A percentile compares a stretch with the other conserved stretches of the same genome.
Evolutionary conservation across 768 basidiomycete species (phyloP).

Genomic region (Cystofilobasidium bisporidii): DNA sequence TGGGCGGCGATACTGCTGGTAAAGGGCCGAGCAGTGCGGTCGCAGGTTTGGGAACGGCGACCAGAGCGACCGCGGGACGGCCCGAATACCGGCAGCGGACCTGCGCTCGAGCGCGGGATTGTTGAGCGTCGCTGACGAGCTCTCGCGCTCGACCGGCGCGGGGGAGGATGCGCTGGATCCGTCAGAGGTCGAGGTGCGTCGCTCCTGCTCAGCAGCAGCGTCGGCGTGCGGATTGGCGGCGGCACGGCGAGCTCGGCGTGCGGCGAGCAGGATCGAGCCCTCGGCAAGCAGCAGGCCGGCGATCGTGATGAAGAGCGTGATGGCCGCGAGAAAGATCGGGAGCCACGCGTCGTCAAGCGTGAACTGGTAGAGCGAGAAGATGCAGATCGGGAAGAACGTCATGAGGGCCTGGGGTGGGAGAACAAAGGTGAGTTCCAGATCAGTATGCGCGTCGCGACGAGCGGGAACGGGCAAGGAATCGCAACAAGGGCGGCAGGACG

Average conservation of each 20-base stretch:
- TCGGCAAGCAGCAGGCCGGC: conserved; percentile 41
- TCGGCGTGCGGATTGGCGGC: neutral
- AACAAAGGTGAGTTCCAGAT: neutral
- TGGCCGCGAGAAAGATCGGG: conserved; percentile 64
- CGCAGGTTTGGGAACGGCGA: conserved; percentile 24
- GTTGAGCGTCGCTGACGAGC: neutral
- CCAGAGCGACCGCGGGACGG: conserved; percentile 12
- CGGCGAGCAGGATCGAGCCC: conserved; percentile 20
- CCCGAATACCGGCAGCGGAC: neutral
- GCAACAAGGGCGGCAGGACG: conserved; percentile 10
- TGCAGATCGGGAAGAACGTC: conserved; percentile 56
- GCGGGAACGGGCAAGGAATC: neutral
- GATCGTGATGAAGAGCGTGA: conserved; percentile 52
- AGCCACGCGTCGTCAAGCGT: conserved; percentile 81
- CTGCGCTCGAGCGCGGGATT: neutral
- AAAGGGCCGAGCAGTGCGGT: conserved; percentile 32
- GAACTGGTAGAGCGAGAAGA: conserved; percentile 85
- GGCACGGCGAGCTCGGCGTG: conserved; percentile 12
- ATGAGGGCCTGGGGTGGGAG: conserved; percentile 51
- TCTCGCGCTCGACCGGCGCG: neutral
- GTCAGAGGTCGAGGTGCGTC: conserved; percentile 37
- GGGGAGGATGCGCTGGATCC: neutral
- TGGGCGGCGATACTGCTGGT: conserved; percentile 54
- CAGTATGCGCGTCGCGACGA: neutral
- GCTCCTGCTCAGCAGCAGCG: neutral